Conservation (phyloP, 495 filamentous ascomycete species). For the Astrocystis sublimbata region DNA sequence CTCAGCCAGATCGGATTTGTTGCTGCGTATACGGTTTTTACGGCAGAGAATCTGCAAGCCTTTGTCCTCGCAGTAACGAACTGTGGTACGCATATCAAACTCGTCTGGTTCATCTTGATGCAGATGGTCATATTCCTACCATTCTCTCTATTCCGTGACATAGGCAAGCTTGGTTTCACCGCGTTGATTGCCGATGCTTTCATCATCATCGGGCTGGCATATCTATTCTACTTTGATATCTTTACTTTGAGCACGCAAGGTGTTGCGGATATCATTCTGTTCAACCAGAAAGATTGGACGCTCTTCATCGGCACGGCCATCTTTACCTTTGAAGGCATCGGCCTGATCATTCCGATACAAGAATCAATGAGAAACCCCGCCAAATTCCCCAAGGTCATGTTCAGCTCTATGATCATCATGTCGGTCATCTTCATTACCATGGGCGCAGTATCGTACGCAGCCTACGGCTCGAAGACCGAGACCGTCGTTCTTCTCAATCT, state of each 20-base stretch:
- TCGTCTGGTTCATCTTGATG: conserved; percentile 86
- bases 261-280: conserved; percentile 76
- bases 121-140: conserved; percentile 93
- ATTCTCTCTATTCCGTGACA: conserved; percentile 89
- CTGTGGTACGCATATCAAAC: conserved; percentile 76
- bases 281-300: conserved; percentile 89
- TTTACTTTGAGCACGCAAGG: conserved; percentile 78
- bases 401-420: conserved; percentile 89
- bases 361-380: conserved; percentile 88
- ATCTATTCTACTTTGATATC: conserved; percentile 95
- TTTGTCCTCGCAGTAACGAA: conserved; percentile 83
- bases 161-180: conserved; percentile 88
- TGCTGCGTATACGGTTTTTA: conserved; percentile 97
- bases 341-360: conserved; percentile 98
- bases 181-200: conserved; percentile 91
- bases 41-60: conserved; percentile 90
- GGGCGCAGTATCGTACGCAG: conserved; percentile 92
- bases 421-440: conserved; percentile 86
- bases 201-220: conserved; percentile 87
- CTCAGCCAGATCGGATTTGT: conserved; percentile 95
- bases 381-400: conserved; percentile 86
- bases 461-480: conserved; percentile 90
- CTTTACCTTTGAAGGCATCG: conserved; percentile 97
- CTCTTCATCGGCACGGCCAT: conserved; percentile 98
- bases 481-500: conserved; percentile 95